A percentile compares a stretch with the other conserved stretches of the same genome.
Evolutionary conservation across 1,139 yeast species (phyloP).

Genomic region (Diutina ranongensis): DNA sequence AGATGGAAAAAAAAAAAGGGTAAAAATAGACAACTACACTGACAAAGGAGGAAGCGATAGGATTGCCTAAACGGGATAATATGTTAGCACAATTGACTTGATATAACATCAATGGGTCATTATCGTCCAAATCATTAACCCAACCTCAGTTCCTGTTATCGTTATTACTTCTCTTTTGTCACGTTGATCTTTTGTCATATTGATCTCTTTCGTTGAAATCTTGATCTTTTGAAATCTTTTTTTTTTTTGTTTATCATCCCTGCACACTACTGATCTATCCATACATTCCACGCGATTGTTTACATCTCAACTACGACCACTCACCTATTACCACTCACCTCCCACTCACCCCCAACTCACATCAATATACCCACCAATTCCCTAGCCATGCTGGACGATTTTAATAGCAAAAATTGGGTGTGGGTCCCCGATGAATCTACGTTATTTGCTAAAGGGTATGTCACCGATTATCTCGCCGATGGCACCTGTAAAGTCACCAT

Average conservation of each 20-base stretch:
- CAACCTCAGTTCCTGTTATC: too few species aligned
- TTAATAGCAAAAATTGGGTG: conserved; percentile 41
- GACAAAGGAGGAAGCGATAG: too few species aligned
- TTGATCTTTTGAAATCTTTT: background rate
- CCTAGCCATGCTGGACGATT: conserved; percentile 7
- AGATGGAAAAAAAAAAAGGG: too few species aligned
- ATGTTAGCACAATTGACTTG: too few species aligned
- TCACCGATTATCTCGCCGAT: conserved; percentile 41
- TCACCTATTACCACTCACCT: too few species aligned
- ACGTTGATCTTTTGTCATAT: too few species aligned
- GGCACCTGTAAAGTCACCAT: conserved; percentile 41
- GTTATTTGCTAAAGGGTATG: conserved; percentile 60
- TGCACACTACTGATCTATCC: background rate
- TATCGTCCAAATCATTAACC: too few species aligned
- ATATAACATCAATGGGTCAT: too few species aligned
- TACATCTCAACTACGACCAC: background rate
- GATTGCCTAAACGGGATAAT: too few species aligned
- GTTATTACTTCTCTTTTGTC: background rate
- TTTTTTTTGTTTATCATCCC: background rate
- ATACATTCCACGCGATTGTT: background rate
- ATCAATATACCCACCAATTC: conserved; percentile 6
- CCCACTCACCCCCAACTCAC: conserved; percentile 6
- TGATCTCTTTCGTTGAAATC: too few species aligned
- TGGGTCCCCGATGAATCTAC: conserved; percentile 70
- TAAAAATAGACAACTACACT: too few species aligned